Percentiles rank a stretch among this genome's conserved stretches.
These are phyloP conservation scores for Penicillium polonicum DNA, from an alignment of 2,329 filamentous ascomycete genomes.

Conservation along the genomic window DNA sequence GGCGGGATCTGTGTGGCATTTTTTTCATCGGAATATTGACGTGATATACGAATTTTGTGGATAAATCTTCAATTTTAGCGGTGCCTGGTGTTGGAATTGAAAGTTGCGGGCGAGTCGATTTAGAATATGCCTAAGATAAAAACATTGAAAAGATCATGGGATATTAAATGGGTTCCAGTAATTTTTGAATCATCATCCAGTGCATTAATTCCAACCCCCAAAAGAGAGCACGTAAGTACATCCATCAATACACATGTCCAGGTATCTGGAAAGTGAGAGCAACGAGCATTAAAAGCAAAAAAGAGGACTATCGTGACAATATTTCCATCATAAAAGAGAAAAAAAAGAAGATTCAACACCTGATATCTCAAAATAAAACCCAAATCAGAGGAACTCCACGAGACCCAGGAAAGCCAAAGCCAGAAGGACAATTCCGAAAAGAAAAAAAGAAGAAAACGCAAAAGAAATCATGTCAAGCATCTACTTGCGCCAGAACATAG, in stretches of 20 bases:
- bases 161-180: not conserved
- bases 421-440: not conserved
- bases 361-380: slow-evolving; percentile 4
- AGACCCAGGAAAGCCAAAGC: not conserved
- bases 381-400: slow-evolving; percentile 6
- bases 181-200: not conserved
- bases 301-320: slow-evolving; percentile 20
- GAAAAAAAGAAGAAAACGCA: not conserved
- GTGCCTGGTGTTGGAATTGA: not conserved
- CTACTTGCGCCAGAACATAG: slow-evolving; percentile 44
- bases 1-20: not conserved
- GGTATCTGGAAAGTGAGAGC: slow-evolving; percentile 10
- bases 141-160: no score
- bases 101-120: not conserved
- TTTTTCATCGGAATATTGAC: not conserved
- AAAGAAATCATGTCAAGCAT: not conserved
- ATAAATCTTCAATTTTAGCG: not conserved
- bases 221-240: slow-evolving; percentile 14
- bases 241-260: slow-evolving; percentile 17
- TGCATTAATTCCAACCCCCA: slow-evolving; percentile 1
- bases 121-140: not conserved
- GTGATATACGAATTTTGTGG: not conserved
- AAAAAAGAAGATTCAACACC: slow-evolving; percentile 9
- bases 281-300: slow-evolving; percentile 2
- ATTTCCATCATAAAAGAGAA: slow-evolving; percentile 24